Evolutionary conservation across 2,329 filamentous ascomycete species (phyloP).

Genomic region (Pseudogymnoascus sp.): DNA sequence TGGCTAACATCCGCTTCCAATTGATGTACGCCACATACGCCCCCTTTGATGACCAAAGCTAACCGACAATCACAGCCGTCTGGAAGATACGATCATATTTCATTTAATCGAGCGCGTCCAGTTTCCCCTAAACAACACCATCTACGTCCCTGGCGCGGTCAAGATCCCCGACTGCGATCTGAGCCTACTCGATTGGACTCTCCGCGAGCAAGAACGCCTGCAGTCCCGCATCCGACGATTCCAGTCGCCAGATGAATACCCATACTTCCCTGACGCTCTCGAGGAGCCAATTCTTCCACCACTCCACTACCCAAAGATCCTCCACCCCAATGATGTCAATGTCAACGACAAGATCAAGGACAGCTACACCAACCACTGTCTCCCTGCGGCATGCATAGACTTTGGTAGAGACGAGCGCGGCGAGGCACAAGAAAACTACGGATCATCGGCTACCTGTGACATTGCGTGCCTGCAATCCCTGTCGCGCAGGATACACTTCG

Average conservation of each 20-base stretch:
- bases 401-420: slow-evolving; percentile 73
- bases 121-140: slow-evolving; percentile 83
- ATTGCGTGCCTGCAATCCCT: slow-evolving; percentile 85
- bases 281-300: slow-evolving; percentile 79
- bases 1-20: slow-evolving; percentile 88
- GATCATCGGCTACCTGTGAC: slow-evolving; percentile 84
- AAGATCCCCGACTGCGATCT: slow-evolving; percentile 65
- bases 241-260: slow-evolving; percentile 93
- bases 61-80: slow-evolving; percentile 53
- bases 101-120: slow-evolving; percentile 97
- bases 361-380: slow-evolving; percentile 75
- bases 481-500: slow-evolving; percentile 89
- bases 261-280: slow-evolving; percentile 84
- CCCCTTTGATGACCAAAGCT: not conserved
- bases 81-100: slow-evolving; percentile 97
- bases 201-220: slow-evolving; percentile 80
- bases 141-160: slow-evolving; percentile 78
- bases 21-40: slow-evolving; percentile 60
- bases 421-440: slow-evolving; percentile 90
- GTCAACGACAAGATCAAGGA: slow-evolving; percentile 82
- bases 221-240: slow-evolving; percentile 92
- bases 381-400: slow-evolving; percentile 76
- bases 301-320: slow-evolving; percentile 78
- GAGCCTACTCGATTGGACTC: slow-evolving; percentile 90
- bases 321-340: slow-evolving; percentile 84